Percentiles rank a stretch among this genome's conserved stretches.
Conservation (phyloP, 768 basidiomycete species). For the Lentinus tigrinus region DNA sequence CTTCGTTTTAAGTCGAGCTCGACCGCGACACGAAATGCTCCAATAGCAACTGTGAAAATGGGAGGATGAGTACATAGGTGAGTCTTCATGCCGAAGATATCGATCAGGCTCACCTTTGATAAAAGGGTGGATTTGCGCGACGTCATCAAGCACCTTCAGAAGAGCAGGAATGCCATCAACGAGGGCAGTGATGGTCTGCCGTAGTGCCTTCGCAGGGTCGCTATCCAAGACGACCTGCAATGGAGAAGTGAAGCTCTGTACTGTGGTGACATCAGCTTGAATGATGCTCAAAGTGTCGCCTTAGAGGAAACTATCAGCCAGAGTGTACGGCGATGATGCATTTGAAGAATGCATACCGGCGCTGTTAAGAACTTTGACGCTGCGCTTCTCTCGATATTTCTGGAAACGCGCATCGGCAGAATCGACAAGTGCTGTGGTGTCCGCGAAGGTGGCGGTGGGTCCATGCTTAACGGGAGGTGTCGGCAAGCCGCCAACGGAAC, state of each 20-base stretch:
- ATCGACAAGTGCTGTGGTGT: not conserved
- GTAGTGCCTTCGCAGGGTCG: constrained; percentile 3
- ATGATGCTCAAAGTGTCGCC: too few relatives aligned
- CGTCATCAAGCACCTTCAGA: constrained; percentile 28
- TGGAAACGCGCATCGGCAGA: not conserved
- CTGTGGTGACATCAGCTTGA: too few relatives aligned
- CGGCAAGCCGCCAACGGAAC: not conserved
- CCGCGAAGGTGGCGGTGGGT: not conserved
- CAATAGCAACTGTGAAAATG: constrained; percentile 39
- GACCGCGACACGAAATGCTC: constrained; percentile 49
- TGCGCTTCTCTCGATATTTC: not conserved
- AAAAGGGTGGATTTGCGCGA: constrained; percentile 28
- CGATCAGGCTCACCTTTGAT: constrained; percentile 24
- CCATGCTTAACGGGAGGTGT: not conserved
- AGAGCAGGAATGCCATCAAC: constrained; percentile 25
- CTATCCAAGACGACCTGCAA: not conserved
- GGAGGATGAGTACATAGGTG: not conserved
- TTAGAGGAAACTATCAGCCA: too few relatives aligned
- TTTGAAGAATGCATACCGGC: not conserved
- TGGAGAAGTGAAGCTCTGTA: too few relatives aligned
- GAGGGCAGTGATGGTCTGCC: constrained; percentile 21
- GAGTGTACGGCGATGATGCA: too few relatives aligned
- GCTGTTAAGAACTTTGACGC: not conserved
- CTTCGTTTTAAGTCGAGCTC: constrained; percentile 46
- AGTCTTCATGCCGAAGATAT: too few relatives aligned